These are phyloP conservation scores for Botrytis pseudocinerea DNA, from an alignment of 2,329 filamentous ascomycete species.

Conservation along the genomic window DNA sequence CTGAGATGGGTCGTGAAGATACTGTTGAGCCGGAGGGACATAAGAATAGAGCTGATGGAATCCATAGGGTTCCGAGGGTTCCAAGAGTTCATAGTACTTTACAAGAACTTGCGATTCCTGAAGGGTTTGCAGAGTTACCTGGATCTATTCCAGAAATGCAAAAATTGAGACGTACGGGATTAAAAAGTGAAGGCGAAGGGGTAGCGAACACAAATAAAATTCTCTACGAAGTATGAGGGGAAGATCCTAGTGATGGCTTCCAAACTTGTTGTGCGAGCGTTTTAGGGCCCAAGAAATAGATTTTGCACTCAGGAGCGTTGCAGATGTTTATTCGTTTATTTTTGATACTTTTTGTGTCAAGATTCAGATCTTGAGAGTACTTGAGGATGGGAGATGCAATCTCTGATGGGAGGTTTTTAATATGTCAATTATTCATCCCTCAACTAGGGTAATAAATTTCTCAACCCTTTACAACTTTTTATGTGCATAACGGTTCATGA, in stretches of 20 bases:
- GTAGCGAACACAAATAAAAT: not conserved
- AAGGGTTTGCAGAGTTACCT: not conserved
- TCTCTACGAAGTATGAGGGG: not conserved
- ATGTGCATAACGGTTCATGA: not conserved
- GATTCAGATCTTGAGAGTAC: not conserved
- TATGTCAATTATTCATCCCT: not conserved
- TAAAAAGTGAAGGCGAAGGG: not conserved
- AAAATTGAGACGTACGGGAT: accelerated
- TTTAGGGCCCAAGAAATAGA: not conserved
- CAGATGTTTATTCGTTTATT: not conserved
- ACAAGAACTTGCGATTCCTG: not conserved
- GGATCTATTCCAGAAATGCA: not conserved
- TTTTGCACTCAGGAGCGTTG: not conserved
- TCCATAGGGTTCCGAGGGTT: not conserved
- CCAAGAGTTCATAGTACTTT: not conserved
- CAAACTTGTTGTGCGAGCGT: not conserved
- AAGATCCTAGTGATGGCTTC: not conserved
- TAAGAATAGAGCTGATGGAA: not conserved
- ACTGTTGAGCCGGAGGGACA: not conserved
- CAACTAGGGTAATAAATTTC: not conserved
- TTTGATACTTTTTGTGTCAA: not conserved
- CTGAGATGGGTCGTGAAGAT: not conserved
- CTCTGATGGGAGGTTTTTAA: too few relatives aligned
- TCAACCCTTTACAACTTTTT: not conserved
- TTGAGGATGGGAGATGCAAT: not conserved